Percentiles rank a stretch among this genome's conserved stretches.
Evolutionary conservation across 495 filamentous ascomycete genomes (phyloP).

Genomic region (Penicillium silybi): DNA sequence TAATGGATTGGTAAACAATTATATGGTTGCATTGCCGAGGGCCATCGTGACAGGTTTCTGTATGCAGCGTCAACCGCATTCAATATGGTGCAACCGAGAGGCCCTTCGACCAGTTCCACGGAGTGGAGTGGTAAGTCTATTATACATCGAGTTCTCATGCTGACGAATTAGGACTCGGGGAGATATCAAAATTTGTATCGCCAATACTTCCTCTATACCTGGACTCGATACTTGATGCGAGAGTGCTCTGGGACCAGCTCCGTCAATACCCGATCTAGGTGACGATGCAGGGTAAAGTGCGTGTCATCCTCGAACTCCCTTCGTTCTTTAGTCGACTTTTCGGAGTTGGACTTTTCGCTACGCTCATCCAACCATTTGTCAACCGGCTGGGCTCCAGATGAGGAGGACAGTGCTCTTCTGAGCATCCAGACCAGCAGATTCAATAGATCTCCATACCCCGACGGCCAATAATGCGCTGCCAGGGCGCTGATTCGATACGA

Average conservation of each 20-base stretch:
- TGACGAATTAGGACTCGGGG: background rate
- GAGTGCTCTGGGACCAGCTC: constrained; percentile 8
- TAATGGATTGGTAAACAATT: too few species aligned
- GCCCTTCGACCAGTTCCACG: background rate
- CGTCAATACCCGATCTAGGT: constrained; percentile 9
- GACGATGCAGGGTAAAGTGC: constrained; percentile 17
- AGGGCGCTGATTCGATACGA: constrained; percentile 6
- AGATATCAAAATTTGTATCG: background rate
- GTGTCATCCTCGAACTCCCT: constrained; percentile 12
- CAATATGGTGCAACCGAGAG: background rate
- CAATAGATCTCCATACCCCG: background rate
- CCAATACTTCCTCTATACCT: background rate
- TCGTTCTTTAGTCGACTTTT: background rate
- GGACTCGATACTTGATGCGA: background rate
- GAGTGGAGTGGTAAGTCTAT: background rate
- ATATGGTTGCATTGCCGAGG: background rate
- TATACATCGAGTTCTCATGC: background rate
- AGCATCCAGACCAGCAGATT: constrained; percentile 3
- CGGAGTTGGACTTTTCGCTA: background rate
- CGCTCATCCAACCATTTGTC: constrained; percentile 12
- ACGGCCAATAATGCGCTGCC: constrained; percentile 7
- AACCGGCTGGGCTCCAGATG: constrained; percentile 6
- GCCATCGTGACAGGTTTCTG: background rate
- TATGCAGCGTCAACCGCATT: background rate
- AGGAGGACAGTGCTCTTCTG: constrained; percentile 1